A percentile compares a stretch with the other conserved stretches of the same genome.
These are phyloP conservation scores for Batrachochytrium dendrobatidis DNA, from an alignment of 371 early-diverging fungal genomes.

Conservation along the genomic window DNA sequence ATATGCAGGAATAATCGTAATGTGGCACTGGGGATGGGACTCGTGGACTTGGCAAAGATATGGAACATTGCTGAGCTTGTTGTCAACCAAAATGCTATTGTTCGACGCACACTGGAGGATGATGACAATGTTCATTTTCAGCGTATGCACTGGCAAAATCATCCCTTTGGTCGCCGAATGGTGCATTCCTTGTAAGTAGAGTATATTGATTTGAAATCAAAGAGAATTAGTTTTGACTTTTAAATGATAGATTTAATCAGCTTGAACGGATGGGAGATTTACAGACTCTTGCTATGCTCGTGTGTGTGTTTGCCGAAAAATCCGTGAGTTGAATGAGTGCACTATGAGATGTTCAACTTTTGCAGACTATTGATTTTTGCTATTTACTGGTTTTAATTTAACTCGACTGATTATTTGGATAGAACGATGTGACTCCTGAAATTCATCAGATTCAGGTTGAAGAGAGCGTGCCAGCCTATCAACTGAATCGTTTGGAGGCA, in stretches of 20 bases:
- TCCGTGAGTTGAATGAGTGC: too few relatives aligned
- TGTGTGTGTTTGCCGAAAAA: constrained; percentile 56
- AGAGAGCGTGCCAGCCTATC: too few relatives aligned
- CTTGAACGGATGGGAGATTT: constrained; percentile 66
- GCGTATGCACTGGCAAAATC: constrained; percentile 57
- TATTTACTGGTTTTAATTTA: too few relatives aligned
- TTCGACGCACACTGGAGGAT: constrained; percentile 5
- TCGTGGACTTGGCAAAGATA: constrained; percentile 54
- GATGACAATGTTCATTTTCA: constrained; percentile 30
- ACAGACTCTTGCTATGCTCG: constrained; percentile 75
- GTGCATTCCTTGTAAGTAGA: constrained; percentile 45
- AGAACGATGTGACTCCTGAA: too few relatives aligned
- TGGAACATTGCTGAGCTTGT: constrained; percentile 68
- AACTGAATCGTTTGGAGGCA: too few relatives aligned
- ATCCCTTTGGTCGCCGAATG: constrained; percentile 61
- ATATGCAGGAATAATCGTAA: constrained; percentile 58
- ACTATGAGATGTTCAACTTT: too few relatives aligned
- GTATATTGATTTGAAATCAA: constrained; percentile 4
- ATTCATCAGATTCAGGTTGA: too few relatives aligned
- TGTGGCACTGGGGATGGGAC: constrained; percentile 43
- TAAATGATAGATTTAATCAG: constrained; percentile 49
- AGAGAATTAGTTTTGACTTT: constrained; percentile 4
- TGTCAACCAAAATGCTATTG: not conserved
- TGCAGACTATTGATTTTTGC: too few relatives aligned
- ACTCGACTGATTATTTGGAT: too few relatives aligned